Evolutionary conservation across 176 grass and related monocot genomes (phyloP).

Genomic region (Musa troglodytarum): DNA sequence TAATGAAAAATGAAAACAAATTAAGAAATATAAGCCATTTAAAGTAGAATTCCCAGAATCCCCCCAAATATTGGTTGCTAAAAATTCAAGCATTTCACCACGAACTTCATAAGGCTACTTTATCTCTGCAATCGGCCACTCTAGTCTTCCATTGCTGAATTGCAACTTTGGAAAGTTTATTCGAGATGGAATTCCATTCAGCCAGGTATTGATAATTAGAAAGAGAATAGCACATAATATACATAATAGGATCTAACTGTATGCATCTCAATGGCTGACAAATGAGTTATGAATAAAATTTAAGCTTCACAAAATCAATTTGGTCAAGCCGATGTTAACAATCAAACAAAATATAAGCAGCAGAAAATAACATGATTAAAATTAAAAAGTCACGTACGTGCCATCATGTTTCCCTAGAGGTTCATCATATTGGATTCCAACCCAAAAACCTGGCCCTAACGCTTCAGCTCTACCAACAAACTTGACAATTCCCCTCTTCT

Average conservation of each 20-base stretch:
- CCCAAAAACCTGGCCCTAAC: conserved; percentile 77
- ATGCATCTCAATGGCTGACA: background rate
- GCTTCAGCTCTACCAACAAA: conserved; percentile 73
- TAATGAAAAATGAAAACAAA: background rate
- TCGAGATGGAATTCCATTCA: background rate
- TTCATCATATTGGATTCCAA: conserved; percentile 89
- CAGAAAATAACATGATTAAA: background rate
- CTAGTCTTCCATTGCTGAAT: background rate
- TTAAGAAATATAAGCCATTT: background rate
- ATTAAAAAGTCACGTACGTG: conserved; percentile 48
- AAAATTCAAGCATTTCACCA: background rate
- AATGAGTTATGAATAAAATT: background rate
- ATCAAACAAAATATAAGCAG: background rate
- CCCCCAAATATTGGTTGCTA: background rate
- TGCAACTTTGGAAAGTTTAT: background rate
- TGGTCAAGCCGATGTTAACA: background rate
- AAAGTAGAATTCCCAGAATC: background rate
- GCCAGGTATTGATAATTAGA: background rate
- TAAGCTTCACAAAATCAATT: background rate
- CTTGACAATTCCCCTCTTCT: conserved; percentile 75
- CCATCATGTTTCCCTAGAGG: conserved; percentile 93
- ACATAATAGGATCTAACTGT: background rate
- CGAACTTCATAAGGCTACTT: too few species aligned
- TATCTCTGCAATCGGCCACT: background rate
- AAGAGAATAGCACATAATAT: too few species aligned